A percentile compares a stretch with the other conserved stretches of the same genome.
These are phyloP conservation scores for Pestalotiopsis sp. DNA, from an alignment of 2,329 filamentous ascomycete species.

Conservation along the genomic window DNA sequence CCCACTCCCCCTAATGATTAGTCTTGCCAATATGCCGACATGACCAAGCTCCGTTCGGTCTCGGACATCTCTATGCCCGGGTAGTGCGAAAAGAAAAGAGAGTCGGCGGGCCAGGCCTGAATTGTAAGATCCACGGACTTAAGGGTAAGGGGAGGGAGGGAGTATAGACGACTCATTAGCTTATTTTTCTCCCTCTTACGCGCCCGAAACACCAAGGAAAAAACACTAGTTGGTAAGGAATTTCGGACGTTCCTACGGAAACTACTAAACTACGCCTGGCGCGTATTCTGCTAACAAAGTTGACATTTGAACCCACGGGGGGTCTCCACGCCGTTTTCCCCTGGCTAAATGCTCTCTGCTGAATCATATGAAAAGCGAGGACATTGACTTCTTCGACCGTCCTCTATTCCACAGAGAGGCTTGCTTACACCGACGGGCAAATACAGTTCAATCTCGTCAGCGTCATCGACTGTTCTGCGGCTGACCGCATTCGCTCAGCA, in stretches of 20 bases:
- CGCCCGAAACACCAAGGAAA: not conserved
- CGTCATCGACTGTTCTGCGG: too few species aligned
- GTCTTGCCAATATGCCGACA: not conserved
- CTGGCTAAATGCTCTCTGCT: too few species aligned
- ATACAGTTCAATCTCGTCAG: too few species aligned
- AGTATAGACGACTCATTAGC: not conserved
- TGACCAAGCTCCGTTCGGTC: not conserved
- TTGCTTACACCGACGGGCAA: too few species aligned
- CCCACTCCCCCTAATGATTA: not conserved
- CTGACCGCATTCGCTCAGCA: too few species aligned
- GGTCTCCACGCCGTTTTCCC: too few species aligned
- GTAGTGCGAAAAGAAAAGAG: not conserved
- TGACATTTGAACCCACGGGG: too few species aligned
- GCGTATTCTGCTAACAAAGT: not conserved
- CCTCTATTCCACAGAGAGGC: too few species aligned
- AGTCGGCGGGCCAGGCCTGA: too few species aligned
- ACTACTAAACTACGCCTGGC: not conserved
- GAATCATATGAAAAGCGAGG: too few species aligned
- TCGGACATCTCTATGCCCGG: not conserved
- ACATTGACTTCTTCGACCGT: too few species aligned
- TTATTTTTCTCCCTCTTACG: not conserved
- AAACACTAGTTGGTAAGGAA: not conserved
- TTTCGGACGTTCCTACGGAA: not conserved
- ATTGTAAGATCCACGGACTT: not conserved
- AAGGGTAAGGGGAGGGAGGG: not conserved